Evolutionary conservation across 176 grass and related monocot genomes (phyloP), one percentile per base, ranked within the genome.

Genomic region (Avena atlantica): DNA sequence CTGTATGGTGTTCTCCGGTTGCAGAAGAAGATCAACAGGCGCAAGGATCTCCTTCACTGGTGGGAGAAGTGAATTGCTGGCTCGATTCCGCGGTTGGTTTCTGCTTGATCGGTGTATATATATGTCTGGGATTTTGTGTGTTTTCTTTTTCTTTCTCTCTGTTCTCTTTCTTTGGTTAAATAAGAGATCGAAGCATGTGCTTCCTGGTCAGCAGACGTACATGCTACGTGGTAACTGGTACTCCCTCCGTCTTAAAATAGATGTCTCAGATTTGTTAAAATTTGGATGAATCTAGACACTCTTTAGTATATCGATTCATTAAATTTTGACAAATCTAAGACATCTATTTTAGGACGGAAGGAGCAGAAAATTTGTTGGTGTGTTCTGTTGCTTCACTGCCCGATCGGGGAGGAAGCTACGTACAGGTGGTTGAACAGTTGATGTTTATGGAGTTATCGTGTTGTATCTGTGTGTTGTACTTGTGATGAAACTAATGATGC

Each of bases 11-110:
- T 98, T 50, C 95, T 98, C 10, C 93, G 95, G 77, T 69, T 98
- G 50, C 93, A 95, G 85, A 92, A 95, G 93, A 98, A 95, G 76
- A 95, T 98, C 71, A 93, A 93, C 81, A 84, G 93, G 82, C 95
- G 93, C 80, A 98, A 92, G 81, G 95, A 95, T 77, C 86, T 98
- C 85, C 93, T 90, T 80, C 83, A 90, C 62, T 93, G 93, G 93
- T 93, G 93, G 93, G 92, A 78, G 65, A 89, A 89, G 88, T 93
- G 85, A 92, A 87, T 14, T 31, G 34, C n/a, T 37, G 6, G 40
- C 6, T 42, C 40, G 40, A 42, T 42, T 7, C 40, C 0, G 6
- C 40, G 4, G 40, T 7, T 42, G 6, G 40, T 29, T 7, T 42
- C 40, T 42, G 40, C 40, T 29, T 2, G 29, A 29, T 29, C 29